phyloP scores from a whole-genome alignment of 371 early-diverging fungal species.

The Syncephalastrum sp. region DNA sequence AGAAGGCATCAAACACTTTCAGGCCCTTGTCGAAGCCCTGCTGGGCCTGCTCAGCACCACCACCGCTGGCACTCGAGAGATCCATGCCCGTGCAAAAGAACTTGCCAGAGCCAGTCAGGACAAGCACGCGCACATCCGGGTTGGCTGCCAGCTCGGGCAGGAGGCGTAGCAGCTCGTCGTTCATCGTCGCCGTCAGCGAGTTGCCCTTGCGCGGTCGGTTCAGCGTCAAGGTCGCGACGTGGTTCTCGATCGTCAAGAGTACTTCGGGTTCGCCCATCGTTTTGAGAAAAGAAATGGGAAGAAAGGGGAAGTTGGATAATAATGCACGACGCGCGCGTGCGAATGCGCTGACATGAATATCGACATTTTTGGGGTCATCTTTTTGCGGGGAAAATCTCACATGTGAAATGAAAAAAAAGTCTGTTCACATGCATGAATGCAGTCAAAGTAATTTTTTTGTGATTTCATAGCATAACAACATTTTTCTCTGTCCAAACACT shows the following conservation, averaged over 20 bases:
- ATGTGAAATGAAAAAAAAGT: no score
- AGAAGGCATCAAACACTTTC: constrained; percentile 41
- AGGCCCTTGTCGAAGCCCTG: constrained; percentile 32
- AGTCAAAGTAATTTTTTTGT: no score
- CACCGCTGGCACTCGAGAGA: constrained; percentile 34
- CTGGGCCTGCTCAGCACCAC: constrained; percentile 27
- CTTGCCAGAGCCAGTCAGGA: constrained; percentile 70
- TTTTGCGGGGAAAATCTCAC: no score
- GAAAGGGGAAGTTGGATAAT: no score
- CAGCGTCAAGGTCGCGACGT: constrained; percentile 56
- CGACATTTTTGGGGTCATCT: no score
- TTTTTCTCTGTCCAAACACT: no score
- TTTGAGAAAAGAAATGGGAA: no score
- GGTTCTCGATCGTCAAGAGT: constrained; percentile 21
- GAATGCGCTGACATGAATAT: no score
- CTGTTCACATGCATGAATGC: no score
- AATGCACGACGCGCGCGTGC: no score
- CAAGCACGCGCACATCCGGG: constrained; percentile 51
- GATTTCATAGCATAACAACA: no score
- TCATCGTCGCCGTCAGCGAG: constrained; percentile 58
- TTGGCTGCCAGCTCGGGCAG: constrained; percentile 50
- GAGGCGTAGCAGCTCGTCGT: constrained; percentile 34
- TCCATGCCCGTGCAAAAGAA: constrained; percentile 81
- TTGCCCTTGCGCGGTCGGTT: constrained; percentile 65
- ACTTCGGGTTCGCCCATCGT: constrained; percentile 11